These are phyloP conservation scores for Grigorovia transvaalensis DNA, from an alignment of 805 yeast genomes.

Conservation along the genomic window DNA sequence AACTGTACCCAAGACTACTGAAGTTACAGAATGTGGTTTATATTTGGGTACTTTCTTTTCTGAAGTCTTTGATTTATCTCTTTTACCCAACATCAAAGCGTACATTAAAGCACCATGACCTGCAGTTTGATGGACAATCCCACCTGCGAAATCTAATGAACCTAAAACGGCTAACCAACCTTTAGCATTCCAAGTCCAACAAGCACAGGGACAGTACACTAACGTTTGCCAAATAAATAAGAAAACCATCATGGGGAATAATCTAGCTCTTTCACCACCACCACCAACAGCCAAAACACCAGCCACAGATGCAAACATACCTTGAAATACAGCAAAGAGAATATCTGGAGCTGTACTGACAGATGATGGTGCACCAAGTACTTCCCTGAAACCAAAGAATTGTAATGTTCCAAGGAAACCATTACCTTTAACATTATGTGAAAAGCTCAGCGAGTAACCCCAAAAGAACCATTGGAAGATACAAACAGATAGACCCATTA, in stretches of 20 bases:
- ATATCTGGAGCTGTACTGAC: slow-evolving; percentile 75
- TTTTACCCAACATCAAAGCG: slow-evolving; percentile 84
- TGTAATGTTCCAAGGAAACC: slow-evolving; percentile 71
- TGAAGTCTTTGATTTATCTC: slow-evolving; percentile 60
- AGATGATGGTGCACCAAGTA: slow-evolving; percentile 69
- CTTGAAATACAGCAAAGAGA: slow-evolving; percentile 83
- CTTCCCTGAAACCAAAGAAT: slow-evolving; percentile 71
- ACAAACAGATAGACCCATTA: slow-evolving; percentile 77
- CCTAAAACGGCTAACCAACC: slow-evolving; percentile 87
- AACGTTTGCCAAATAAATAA: slow-evolving; percentile 89
- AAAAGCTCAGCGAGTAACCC: slow-evolving; percentile 89
- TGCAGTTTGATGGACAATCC: slow-evolving; percentile 92
- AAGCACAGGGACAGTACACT: slow-evolving; percentile 92
- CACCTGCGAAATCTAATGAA: slow-evolving; percentile 93
- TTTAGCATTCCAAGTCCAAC: slow-evolving; percentile 92
- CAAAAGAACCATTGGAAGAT: slow-evolving; percentile 97
- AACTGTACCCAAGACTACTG: slow-evolving; percentile 85
- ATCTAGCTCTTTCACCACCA: slow-evolving; percentile 93
- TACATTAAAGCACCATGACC: slow-evolving; percentile 94
- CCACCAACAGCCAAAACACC: slow-evolving; percentile 95
- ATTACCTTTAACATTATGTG: slow-evolving; percentile 51
- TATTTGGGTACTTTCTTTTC: slow-evolving; percentile 69
- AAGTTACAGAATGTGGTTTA: slow-evolving; percentile 87
- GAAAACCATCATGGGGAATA: slow-evolving; percentile 94
- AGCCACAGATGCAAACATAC: slow-evolving; percentile 92